These are phyloP conservation scores for Vanrija pseudolonga DNA, from an alignment of 1,284 basidiomycete genomes.

Conservation along the genomic window DNA sequence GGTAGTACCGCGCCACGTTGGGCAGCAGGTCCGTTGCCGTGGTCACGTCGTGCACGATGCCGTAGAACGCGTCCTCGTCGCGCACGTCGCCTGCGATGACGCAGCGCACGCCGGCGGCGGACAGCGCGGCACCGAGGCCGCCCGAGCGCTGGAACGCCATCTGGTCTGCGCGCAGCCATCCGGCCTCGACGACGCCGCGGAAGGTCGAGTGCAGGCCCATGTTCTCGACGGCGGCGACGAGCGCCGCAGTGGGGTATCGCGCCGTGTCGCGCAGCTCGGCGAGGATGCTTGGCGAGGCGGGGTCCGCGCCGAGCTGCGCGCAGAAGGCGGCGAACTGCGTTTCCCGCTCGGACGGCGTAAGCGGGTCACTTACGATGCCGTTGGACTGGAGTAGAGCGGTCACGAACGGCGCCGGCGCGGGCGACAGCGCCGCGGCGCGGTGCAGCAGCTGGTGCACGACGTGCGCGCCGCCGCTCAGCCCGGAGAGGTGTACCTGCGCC, in stretches of 20 bases:
- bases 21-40: conserved; percentile 54
- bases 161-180: conserved; percentile 55
- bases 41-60: conserved; percentile 60
- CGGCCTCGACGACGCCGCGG: conserved; percentile 63
- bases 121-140: conserved; percentile 56
- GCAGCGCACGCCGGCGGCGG: conserved; percentile 59
- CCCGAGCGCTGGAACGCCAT: conserved; percentile 68
- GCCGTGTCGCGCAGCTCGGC: conserved; percentile 54
- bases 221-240: conserved; percentile 58
- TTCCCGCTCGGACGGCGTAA: conserved; percentile 56
- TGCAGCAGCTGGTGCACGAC: conserved; percentile 70
- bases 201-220: conserved; percentile 58
- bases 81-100: conserved; percentile 64
- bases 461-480: conserved; percentile 70
- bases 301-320: conserved; percentile 57
- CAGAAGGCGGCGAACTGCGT: conserved; percentile 64
- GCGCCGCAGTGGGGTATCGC: conserved; percentile 53
- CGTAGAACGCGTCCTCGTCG: conserved; percentile 64
- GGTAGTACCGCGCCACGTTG: conserved; percentile 64
- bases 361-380: conserved; percentile 56
- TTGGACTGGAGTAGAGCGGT: conserved; percentile 68
- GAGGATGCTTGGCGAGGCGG: conserved; percentile 54
- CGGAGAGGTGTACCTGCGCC: conserved; percentile 60
- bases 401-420: conserved; percentile 57
- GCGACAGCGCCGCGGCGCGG: conserved; percentile 53